Conservation (phyloP, 371 early-diverging fungal species). For the Coemansia sp. region DNA sequence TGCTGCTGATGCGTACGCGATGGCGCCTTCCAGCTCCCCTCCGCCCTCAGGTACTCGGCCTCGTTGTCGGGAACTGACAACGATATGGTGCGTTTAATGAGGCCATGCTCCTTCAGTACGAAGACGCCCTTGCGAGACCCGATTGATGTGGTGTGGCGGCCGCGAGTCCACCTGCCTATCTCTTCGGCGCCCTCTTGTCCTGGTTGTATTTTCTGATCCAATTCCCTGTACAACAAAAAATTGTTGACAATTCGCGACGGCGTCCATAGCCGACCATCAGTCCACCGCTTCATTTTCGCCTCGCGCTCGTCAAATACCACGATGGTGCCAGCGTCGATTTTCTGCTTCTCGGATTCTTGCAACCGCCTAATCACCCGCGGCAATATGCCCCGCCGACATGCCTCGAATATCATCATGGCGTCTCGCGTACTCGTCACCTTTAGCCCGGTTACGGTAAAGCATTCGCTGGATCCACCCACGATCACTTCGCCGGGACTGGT, state of each 20-base stretch:
- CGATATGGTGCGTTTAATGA: slow-evolving; percentile 51
- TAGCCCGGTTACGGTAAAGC: slow-evolving; percentile 44
- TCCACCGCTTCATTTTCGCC: slow-evolving; percentile 75
- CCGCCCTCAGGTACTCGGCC: slow-evolving; percentile 17
- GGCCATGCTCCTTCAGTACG: slow-evolving; percentile 23
- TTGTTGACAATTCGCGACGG: slow-evolving; percentile 68
- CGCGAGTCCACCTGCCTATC: background rate
- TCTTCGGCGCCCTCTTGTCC: slow-evolving; percentile 35
- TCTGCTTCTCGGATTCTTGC: slow-evolving; percentile 60
- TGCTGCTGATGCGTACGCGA: slow-evolving; percentile 40
- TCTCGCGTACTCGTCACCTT: slow-evolving; percentile 61
- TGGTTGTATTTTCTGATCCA: slow-evolving; percentile 54
- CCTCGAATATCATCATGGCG: slow-evolving; percentile 68
- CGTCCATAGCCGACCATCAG: slow-evolving; percentile 70
- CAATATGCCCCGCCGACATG: slow-evolving; percentile 58
- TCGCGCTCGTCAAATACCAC: slow-evolving; percentile 73
- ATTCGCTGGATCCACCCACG: slow-evolving; percentile 27
- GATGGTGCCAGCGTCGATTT: slow-evolving; percentile 64
- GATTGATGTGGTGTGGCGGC: slow-evolving; percentile 19
- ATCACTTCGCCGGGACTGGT: slow-evolving; percentile 27
- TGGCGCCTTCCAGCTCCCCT: slow-evolving; percentile 6
- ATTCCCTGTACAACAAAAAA: slow-evolving; percentile 64
- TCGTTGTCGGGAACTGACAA: slow-evolving; percentile 41
- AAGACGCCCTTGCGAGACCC: slow-evolving; percentile 52
- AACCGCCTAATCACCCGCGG: slow-evolving; percentile 63